Evolutionary conservation across 2,329 filamentous ascomycete species (phyloP), one percentile per base, ranked within the genome.

Genomic region (Aspergillus novofumigatus): DNA sequence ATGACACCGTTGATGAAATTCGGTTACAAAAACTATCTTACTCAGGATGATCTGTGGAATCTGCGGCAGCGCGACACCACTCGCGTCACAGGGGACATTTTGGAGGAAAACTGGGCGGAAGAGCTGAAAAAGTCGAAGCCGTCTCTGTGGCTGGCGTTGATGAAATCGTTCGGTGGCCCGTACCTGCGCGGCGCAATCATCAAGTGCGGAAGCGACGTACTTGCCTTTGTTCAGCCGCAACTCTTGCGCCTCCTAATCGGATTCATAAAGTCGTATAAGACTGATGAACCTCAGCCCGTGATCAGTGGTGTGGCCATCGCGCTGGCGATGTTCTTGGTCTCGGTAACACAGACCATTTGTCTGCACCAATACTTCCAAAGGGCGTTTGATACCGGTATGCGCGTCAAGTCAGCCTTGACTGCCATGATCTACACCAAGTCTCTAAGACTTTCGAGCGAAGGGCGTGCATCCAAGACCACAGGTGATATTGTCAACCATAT

Each of bases 401-500:
- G 91, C 53, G 91, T 99, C 77, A 97, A 97, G 78, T 89, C 91
- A 44, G 88, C 92, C 3, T 77, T 99, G 60, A 93, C 91, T 6
- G 89, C 93, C 1, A 85, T 92, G 57, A 97, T 99, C 62, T 99
- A 99, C 74, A 84, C 87, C 58, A 99, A 99, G 77, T 89, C 92
- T 0, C 81, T 97, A 60, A 88, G 86, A 62, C 81, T 99, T 20
- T 97, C 93, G 4, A 97, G 96, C 67, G 94, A 99, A 76, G 94
- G 94, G 8, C 86, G 93, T 54, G 84, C 92, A 2, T 77, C 86
- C 48, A 97, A 97, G 77, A 90, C 91, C 0, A 99, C 94, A 0
- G 94, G 94, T 56, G 95, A 99, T 69, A 97, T 99, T 69, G 94
- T 99, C 72, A 99, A 99, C 72, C 94, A 96, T 76, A 99, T 99